Evolutionary conservation across 352 stramenopile species (phyloP).

Genomic region (Phytophthora kernoviae): DNA sequence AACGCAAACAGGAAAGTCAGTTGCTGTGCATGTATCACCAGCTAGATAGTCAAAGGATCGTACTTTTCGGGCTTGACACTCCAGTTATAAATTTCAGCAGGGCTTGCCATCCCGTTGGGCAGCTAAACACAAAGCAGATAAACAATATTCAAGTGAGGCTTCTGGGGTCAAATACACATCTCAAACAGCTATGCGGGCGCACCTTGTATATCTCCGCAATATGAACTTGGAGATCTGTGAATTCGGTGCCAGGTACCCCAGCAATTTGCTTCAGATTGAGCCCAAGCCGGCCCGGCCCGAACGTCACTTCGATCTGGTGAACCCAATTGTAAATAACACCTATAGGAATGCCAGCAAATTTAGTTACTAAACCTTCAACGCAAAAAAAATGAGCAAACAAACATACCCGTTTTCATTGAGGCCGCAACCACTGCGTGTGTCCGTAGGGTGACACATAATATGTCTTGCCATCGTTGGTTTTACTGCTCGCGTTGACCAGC

Average conservation of each 20-base stretch:
- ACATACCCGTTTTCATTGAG: constrained; percentile 67
- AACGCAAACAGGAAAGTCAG: background rate
- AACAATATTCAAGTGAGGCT: background rate
- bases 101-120: constrained; percentile 78
- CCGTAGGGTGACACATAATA: constrained; percentile 88
- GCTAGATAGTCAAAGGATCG: constrained; percentile 12
- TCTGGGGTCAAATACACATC: too few relatives aligned
- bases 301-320: constrained; percentile 84
- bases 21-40: background rate
- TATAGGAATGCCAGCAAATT: constrained; percentile 3
- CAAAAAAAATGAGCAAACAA: background rate
- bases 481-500: constrained; percentile 81
- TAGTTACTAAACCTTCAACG: background rate
- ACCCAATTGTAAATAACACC: constrained; percentile 79
- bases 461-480: constrained; percentile 84
- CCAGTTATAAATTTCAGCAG: constrained; percentile 91
- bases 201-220: constrained; percentile 84
- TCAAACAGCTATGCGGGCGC: background rate
- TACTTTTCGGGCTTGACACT: constrained; percentile 86
- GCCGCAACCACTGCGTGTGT: constrained; percentile 83
- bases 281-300: constrained; percentile 74
- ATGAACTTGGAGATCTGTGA: constrained; percentile 79
- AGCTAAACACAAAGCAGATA: constrained; percentile 36
- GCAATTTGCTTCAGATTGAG: constrained; percentile 88
- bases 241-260: constrained; percentile 65